Conservation (phyloP, 495 filamentous ascomycete genomes). For the Penicillium turbatum region DNA sequence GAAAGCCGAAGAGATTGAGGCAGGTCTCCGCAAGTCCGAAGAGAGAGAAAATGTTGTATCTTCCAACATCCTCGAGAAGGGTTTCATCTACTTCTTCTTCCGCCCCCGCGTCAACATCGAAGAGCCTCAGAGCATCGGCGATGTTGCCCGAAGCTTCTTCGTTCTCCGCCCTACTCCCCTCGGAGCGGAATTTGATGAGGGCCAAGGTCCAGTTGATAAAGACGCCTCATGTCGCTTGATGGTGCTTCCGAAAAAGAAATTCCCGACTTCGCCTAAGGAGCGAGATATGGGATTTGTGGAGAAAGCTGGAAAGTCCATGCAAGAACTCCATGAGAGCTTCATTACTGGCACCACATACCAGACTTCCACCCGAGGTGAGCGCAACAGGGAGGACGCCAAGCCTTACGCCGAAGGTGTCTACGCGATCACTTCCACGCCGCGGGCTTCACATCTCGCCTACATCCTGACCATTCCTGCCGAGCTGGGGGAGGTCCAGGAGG, state of each 20-base stretch:
- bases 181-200: constrained; percentile 59
- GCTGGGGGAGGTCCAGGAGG: constrained; percentile 67
- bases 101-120: constrained; percentile 71
- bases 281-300: constrained; percentile 83
- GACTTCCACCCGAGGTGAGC: constrained; percentile 70
- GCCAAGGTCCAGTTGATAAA: constrained; percentile 55
- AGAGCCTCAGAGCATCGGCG: constrained; percentile 62
- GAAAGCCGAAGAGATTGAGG: constrained; percentile 16
- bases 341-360: constrained; percentile 63
- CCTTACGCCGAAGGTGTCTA: constrained; percentile 86
- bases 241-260: constrained; percentile 80
- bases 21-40: constrained; percentile 33
- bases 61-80: constrained; percentile 83
- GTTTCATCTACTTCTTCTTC: constrained; percentile 92
- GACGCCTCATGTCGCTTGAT: constrained; percentile 65
- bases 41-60: constrained; percentile 55
- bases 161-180: constrained; percentile 71
- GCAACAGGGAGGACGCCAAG: constrained; percentile 65
- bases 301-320: constrained; percentile 61
- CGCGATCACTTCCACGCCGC: constrained; percentile 67
- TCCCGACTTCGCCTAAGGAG: constrained; percentile 68
- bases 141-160: constrained; percentile 78
- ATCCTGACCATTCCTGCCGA: constrained; percentile 73
- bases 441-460: constrained; percentile 75
- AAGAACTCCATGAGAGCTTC: constrained; percentile 69